Conservation (phyloP, 1,284 basidiomycete genomes). For the Somion occarium region DNA sequence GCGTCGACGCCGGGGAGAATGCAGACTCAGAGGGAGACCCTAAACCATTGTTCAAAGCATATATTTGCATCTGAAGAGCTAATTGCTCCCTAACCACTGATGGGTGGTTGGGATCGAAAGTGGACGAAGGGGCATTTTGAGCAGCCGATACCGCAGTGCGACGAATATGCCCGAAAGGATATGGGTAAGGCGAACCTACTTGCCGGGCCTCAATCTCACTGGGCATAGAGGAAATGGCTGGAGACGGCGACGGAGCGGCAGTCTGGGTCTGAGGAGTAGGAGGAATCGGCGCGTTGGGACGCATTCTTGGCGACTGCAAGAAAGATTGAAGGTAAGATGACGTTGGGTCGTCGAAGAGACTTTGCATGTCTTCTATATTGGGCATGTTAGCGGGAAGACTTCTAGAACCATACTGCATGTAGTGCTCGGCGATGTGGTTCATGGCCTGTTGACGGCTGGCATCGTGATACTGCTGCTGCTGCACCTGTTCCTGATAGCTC, state of each 20-base stretch:
- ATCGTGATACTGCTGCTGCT: slow-evolving; percentile 8
- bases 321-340: slow-evolving; percentile 56
- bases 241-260: slow-evolving; percentile 63
- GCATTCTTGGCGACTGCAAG: slow-evolving; percentile 40
- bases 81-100: slow-evolving; percentile 60
- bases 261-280: slow-evolving; percentile 73
- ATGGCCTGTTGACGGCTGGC: neutral
- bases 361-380: slow-evolving; percentile 44
- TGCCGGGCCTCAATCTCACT: slow-evolving; percentile 34
- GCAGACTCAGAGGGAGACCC: slow-evolving; percentile 58
- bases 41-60: slow-evolving; percentile 64
- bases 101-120: slow-evolving; percentile 46
- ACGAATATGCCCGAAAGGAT: slow-evolving; percentile 67
- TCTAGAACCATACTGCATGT: slow-evolving; percentile 16
- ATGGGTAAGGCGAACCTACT: slow-evolving; percentile 70
- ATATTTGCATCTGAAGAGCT: slow-evolving; percentile 69
- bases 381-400: slow-evolving; percentile 19
- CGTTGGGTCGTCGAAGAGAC: slow-evolving; percentile 49
- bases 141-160: slow-evolving; percentile 39
- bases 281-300: slow-evolving; percentile 69
- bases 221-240: slow-evolving; percentile 43
- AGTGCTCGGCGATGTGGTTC: neutral
- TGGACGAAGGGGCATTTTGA: slow-evolving; percentile 38
- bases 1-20: slow-evolving; percentile 66
- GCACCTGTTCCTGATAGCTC: slow-evolving; percentile 14